These are phyloP conservation scores for Rutidosis leptorrhynchoides DNA, from an alignment of 129 eudicot species.

Conservation along the genomic window DNA sequence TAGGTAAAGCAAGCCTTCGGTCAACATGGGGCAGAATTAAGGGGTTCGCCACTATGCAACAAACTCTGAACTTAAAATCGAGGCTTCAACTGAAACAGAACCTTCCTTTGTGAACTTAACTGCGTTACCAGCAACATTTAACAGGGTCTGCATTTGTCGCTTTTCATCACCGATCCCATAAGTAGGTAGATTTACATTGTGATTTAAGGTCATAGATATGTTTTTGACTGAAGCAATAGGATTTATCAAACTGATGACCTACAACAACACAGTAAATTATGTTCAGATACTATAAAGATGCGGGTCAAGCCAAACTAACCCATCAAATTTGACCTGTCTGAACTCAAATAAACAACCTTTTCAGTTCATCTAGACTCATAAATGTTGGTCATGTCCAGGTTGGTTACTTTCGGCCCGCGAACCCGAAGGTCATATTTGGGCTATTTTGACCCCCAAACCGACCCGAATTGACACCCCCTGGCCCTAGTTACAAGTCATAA, in stretches of 20 bases:
- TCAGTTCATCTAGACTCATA: neutral
- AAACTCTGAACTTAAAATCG: constrained; percentile 44
- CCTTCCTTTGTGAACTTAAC: constrained; percentile 64
- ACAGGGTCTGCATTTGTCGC: constrained; percentile 46
- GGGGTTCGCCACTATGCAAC: constrained; percentile 40
- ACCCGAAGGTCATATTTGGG: neutral
- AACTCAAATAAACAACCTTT: neutral
- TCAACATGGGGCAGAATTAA: constrained; percentile 30
- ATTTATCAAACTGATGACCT: constrained; percentile 47
- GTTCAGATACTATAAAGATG: neutral
- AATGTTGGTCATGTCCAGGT: neutral
- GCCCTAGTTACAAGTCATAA: neutral
- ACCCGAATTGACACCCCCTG: neutral
- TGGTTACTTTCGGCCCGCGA: neutral
- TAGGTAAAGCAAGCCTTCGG: constrained; percentile 47
- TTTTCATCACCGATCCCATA: constrained; percentile 54
- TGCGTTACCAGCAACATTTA: constrained; percentile 57
- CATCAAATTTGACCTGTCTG: neutral
- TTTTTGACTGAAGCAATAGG: constrained; percentile 51
- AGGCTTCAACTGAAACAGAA: constrained; percentile 46
- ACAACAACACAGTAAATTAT: neutral
- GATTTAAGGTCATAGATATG: constrained; percentile 36
- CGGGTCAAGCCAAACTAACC: no score
- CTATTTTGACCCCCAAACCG: neutral
- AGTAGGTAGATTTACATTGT: constrained; percentile 44